Evolutionary conservation across 306 rosid genomes (phyloP).

Genomic region (Calophaca sinica): DNA sequence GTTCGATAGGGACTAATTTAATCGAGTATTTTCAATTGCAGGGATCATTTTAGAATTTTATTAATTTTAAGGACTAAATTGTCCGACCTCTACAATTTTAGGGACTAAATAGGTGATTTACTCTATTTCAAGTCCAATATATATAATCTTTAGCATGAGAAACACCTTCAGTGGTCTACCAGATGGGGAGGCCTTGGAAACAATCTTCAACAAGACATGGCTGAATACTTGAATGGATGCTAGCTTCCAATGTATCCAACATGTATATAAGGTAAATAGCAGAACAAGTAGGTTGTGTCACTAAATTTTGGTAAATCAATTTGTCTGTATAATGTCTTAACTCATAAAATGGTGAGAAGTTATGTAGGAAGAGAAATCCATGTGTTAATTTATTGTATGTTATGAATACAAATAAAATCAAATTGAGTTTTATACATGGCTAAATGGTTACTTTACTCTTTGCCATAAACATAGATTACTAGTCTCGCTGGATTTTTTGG

Average conservation of each 20-base stretch:
- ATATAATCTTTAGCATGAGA: background rate
- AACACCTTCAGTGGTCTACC: background rate
- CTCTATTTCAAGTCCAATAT: slow-evolving; percentile 14
- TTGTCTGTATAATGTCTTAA: slow-evolving; percentile 25
- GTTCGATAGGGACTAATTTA: no score
- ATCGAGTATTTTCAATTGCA: no score
- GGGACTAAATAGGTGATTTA: no score
- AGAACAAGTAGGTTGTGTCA: slow-evolving; percentile 32
- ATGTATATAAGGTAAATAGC: slow-evolving; percentile 36
- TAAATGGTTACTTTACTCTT: background rate
- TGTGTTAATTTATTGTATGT: background rate
- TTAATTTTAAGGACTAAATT: no score
- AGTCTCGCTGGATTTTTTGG: no score
- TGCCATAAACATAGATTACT: background rate
- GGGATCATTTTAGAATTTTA: no score
- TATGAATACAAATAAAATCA: background rate
- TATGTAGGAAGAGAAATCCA: slow-evolving; percentile 15
- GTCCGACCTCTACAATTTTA: no score
- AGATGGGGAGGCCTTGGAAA: slow-evolving; percentile 23
- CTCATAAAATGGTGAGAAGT: slow-evolving; percentile 21
- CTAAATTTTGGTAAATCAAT: slow-evolving; percentile 6
- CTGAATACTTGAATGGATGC: background rate
- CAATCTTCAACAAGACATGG: background rate
- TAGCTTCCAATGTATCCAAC: slow-evolving; percentile 35
- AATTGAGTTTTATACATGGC: slow-evolving; percentile 2